These are phyloP conservation scores for Neohortaea acidophila DNA, from an alignment of 495 filamentous ascomycete genomes.

Conservation along the genomic window DNA sequence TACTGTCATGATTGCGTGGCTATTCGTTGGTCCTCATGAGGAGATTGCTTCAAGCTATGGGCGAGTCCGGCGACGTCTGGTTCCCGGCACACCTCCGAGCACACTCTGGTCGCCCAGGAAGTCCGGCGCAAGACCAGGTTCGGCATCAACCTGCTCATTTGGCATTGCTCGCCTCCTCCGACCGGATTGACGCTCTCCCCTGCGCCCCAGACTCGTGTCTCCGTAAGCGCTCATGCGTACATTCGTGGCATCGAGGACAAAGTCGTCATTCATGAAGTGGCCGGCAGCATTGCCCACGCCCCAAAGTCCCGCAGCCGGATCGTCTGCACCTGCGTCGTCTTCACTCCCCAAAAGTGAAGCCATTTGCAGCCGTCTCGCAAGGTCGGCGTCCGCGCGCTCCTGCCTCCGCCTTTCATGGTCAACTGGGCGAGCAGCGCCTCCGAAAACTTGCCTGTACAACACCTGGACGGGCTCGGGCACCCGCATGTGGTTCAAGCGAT, in stretches of 20 bases:
- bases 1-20: too few species aligned
- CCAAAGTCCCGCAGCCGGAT: too few species aligned
- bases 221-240: conserved; percentile 17
- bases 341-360: conserved; percentile 31
- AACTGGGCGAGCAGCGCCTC: not conserved
- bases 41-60: too few species aligned
- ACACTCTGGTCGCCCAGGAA: conserved; percentile 18
- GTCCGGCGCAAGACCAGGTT: conserved; percentile 11
- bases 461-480: conserved; percentile 27
- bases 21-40: too few species aligned
- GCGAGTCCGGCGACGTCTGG: too few species aligned
- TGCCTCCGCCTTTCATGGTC: conserved; percentile 35
- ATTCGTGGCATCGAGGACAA: conserved; percentile 19
- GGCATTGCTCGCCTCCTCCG: conserved; percentile 6
- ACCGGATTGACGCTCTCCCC: conserved; percentile 13
- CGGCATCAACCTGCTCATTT: not conserved
- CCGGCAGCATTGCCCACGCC: conserved; percentile 29
- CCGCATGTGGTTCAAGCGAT: conserved; percentile 43
- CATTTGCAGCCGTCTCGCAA: conserved; percentile 40
- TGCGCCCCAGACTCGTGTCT: conserved; percentile 12
- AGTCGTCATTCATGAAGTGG: conserved; percentile 32
- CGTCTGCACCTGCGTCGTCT: conserved; percentile 28
- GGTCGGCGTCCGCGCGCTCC: conserved; percentile 41
- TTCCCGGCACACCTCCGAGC: conserved; percentile 5
- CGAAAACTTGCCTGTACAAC: conserved; percentile 16